These are phyloP conservation scores for Colletotrichum neosansevieriae DNA, from an alignment of 2,329 filamentous ascomycete species.

Conservation along the genomic window DNA sequence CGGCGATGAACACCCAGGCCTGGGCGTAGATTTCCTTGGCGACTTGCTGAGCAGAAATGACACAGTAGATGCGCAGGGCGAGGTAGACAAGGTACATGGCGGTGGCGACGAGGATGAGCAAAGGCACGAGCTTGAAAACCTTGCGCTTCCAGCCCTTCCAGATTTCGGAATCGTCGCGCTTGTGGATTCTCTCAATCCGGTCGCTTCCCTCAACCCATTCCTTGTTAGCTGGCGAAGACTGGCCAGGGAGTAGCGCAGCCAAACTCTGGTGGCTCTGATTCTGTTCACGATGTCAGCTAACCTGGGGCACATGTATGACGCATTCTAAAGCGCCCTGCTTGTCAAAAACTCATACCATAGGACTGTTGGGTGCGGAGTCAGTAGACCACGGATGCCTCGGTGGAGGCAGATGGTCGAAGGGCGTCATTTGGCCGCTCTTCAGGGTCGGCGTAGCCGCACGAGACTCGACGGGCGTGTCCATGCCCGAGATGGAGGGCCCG, in stretches of 20 bases:
- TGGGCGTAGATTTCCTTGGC: slow-evolving; percentile 56
- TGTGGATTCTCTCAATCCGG: slow-evolving; percentile 54
- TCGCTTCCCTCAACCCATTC: slow-evolving; percentile 50
- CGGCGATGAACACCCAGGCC: slow-evolving; percentile 69
- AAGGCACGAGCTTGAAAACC: slow-evolving; percentile 53
- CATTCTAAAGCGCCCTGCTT: too few species aligned
- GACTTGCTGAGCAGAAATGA: slow-evolving; percentile 62
- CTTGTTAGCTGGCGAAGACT: slow-evolving; percentile 46
- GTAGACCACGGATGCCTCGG: slow-evolving; percentile 37
- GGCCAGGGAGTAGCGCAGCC: slow-evolving; percentile 52
- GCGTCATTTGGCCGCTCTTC: slow-evolving; percentile 46
- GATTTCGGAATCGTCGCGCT: slow-evolving; percentile 57
- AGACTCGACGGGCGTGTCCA: slow-evolving; percentile 42
- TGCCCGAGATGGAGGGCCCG: slow-evolving; percentile 37
- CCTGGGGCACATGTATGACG: background rate
- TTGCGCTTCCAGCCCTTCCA: slow-evolving; percentile 59
- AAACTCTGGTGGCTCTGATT: slow-evolving; percentile 58
- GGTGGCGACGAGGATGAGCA: slow-evolving; percentile 56
- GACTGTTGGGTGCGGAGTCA: slow-evolving; percentile 43
- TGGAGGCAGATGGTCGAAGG: slow-evolving; percentile 39
- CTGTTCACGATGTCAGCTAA: slow-evolving; percentile 44
- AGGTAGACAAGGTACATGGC: slow-evolving; percentile 63
- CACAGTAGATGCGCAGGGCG: slow-evolving; percentile 62
- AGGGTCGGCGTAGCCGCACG: slow-evolving; percentile 48
- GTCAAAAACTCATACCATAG: slow-evolving; percentile 43